phyloP scores from a whole-genome alignment of 495 filamentous ascomycete genomes.

The Hypomontagnella submonticulosa region DNA sequence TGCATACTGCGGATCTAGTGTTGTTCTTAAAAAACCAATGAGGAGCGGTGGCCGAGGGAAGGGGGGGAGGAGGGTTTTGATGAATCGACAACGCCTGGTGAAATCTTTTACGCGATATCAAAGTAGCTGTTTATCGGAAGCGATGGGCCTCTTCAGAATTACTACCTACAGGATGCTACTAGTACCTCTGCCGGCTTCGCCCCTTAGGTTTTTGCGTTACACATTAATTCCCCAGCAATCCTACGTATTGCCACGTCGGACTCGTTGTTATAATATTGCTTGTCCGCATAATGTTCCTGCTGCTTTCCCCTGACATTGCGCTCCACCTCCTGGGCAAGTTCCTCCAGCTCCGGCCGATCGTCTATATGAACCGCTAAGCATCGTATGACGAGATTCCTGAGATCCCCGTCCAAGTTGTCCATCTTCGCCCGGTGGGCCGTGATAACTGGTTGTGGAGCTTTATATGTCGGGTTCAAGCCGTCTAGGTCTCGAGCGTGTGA shows the following conservation, averaged over 20 bases:
- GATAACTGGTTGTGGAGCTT: not conserved
- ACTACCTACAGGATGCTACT: too few relatives aligned
- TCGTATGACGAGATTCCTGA: conserved; percentile 27
- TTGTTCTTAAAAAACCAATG: too few relatives aligned
- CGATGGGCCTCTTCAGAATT: too few relatives aligned
- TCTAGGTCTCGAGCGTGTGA: conserved; percentile 38
- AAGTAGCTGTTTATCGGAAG: too few relatives aligned
- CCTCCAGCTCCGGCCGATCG: conserved; percentile 27
- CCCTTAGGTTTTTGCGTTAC: not conserved
- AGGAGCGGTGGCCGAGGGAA: too few relatives aligned
- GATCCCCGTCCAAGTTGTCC: conserved; percentile 35
- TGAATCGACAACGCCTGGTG: too few relatives aligned
- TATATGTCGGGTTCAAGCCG: conserved; percentile 18
- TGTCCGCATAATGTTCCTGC: conserved; percentile 6
- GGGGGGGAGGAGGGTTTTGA: too few relatives aligned
- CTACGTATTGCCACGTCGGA: conserved; percentile 14
- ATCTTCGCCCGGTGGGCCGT: conserved; percentile 18
- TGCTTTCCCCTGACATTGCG: conserved; percentile 21
- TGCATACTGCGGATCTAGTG: too few relatives aligned
- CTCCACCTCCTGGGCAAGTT: conserved; percentile 29
- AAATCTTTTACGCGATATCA: too few relatives aligned
- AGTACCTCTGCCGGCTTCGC: not conserved
- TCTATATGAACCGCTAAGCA: conserved; percentile 19
- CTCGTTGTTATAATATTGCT: conserved; percentile 31
- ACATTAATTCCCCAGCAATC: conserved; percentile 8